Evolutionary conservation across 495 filamentous ascomycete species (phyloP).

Genomic region (Podospora didyma): DNA sequence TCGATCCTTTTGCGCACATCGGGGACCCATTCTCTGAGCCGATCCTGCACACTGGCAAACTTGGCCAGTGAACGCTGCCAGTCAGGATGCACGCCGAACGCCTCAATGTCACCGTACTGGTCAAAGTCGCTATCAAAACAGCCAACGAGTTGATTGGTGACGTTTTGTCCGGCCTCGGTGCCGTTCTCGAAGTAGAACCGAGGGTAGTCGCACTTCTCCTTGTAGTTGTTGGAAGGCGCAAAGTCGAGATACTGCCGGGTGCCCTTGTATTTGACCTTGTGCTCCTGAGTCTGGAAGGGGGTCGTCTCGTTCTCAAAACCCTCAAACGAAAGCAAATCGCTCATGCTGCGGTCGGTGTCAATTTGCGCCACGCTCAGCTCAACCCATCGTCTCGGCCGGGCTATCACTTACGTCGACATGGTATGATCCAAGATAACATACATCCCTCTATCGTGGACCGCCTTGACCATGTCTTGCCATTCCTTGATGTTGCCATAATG

Average conservation of each 20-base stretch:
- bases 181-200: constrained; percentile 64
- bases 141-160: constrained; percentile 46
- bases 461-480: constrained; percentile 60
- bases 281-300: constrained; percentile 50
- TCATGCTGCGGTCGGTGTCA: constrained; percentile 53
- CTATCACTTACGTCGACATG: constrained; percentile 46
- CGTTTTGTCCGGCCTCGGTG: constrained; percentile 40
- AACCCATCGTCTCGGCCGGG: background rate
- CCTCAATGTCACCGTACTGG: constrained; percentile 59
- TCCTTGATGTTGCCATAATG: constrained; percentile 47
- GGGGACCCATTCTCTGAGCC: constrained; percentile 64
- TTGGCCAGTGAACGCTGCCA: constrained; percentile 63
- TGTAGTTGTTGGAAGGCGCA: constrained; percentile 47
- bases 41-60: constrained; percentile 68
- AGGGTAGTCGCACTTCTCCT: constrained; percentile 60
- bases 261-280: constrained; percentile 53
- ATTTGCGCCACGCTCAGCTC: constrained; percentile 40
- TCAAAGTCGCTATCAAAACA: constrained; percentile 67
- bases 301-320: constrained; percentile 59
- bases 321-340: constrained; percentile 61
- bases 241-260: constrained; percentile 60
- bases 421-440: constrained; percentile 72
- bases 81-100: constrained; percentile 63
- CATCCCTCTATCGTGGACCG: constrained; percentile 33
- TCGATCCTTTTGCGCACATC: constrained; percentile 56